Percentiles rank a stretch among this genome's conserved stretches.
Evolutionary conservation across 2,329 filamentous ascomycete genomes (phyloP).

Genomic region (Fusarium circinatum): DNA sequence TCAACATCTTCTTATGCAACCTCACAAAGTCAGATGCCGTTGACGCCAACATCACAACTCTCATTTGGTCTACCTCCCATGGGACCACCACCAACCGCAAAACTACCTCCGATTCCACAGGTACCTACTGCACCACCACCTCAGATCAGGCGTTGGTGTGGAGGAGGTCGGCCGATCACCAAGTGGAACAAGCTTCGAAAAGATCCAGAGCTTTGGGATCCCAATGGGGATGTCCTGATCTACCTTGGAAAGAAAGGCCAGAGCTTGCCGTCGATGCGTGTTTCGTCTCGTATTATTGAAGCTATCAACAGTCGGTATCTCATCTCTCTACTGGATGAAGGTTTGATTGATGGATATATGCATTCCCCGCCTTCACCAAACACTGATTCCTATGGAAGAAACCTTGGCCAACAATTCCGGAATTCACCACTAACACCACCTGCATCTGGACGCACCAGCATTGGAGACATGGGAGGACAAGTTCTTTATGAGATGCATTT

Average conservation of each 20-base stretch:
- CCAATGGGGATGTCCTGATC: conserved; percentile 68
- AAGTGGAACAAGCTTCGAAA: conserved; percentile 68
- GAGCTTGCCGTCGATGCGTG: conserved; percentile 62
- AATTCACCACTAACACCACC: conserved; percentile 45
- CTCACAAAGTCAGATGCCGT: conserved; percentile 29
- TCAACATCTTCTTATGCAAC: conserved; percentile 23
- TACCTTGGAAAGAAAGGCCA: conserved; percentile 62
- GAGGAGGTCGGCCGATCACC: conserved; percentile 59
- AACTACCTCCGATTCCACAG: conserved; percentile 56
- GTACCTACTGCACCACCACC: conserved; percentile 37
- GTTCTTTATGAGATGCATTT: conserved; percentile 73
- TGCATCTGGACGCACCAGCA: conserved; percentile 54
- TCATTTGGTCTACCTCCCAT: conserved; percentile 33
- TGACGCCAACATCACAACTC: conserved; percentile 34
- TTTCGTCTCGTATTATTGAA: conserved; percentile 69
- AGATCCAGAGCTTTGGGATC: conserved; percentile 70
- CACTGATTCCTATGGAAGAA: conserved; percentile 53
- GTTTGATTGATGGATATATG: conserved; percentile 57
- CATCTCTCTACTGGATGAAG: conserved; percentile 63
- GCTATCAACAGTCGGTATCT: conserved; percentile 65
- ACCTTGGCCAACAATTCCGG: conserved; percentile 9
- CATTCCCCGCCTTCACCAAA: conserved; percentile 55
- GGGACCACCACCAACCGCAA: conserved; percentile 55
- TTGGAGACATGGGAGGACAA: conserved; percentile 58
- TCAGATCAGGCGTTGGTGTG: conserved; percentile 64